A percentile compares a stretch with the other conserved stretches of the same genome.
Evolutionary conservation across 805 yeast genomes (phyloP).

Genomic region (Kazachstania africana): DNA sequence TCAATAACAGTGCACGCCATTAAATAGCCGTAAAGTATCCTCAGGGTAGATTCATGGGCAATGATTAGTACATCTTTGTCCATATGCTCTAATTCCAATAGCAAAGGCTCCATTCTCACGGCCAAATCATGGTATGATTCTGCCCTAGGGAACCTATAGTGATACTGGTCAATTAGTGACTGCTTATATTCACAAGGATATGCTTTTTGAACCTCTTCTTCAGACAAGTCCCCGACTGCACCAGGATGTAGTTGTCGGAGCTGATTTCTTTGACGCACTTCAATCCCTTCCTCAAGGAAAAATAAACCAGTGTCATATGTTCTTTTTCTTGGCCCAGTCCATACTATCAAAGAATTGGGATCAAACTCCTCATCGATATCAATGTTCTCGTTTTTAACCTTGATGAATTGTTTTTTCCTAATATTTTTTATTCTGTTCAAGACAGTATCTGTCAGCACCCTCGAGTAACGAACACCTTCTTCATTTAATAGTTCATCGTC

Average conservation of each 20-base stretch:
- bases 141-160: constrained; percentile 81
- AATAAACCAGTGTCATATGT: constrained; percentile 69
- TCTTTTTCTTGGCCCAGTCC: constrained; percentile 87
- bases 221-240: constrained; percentile 57
- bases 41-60: constrained; percentile 83
- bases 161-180: constrained; percentile 73
- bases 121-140: constrained; percentile 96
- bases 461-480: constrained; percentile 61
- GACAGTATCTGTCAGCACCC: constrained; percentile 48
- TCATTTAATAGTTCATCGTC: constrained; percentile 74
- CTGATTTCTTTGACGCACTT: constrained; percentile 66
- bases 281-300: constrained; percentile 51
- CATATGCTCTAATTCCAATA: constrained; percentile 88
- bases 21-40: constrained; percentile 86
- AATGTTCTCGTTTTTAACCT: neutral
- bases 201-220: constrained; percentile 42
- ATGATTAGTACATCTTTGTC: constrained; percentile 78
- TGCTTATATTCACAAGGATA: constrained; percentile 63
- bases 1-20: constrained; percentile 86
- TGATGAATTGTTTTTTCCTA: constrained; percentile 3
- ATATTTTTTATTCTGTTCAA: constrained; percentile 25
- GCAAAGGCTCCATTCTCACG: constrained; percentile 81
- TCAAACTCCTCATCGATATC: constrained; percentile 1
- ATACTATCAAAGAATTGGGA: constrained; percentile 36
- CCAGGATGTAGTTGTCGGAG: constrained; percentile 87